phyloP scores from a whole-genome alignment of 192 early-diverging fungal species.

The Coemansia sp. region DNA sequence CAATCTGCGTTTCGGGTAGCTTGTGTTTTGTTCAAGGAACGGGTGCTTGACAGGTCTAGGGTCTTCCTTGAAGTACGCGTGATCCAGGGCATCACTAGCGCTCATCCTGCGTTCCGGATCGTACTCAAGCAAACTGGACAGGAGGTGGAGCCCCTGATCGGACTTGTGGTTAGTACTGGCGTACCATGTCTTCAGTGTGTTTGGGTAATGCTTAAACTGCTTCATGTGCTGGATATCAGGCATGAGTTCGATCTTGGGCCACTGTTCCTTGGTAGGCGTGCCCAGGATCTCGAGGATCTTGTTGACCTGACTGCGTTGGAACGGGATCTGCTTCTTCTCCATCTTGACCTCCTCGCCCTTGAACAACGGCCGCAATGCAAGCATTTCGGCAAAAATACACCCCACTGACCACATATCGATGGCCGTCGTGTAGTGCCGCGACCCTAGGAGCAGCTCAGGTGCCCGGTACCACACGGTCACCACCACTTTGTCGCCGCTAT shows the following conservation, averaged over 20 bases:
- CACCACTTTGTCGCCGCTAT: slow-evolving; percentile 81
- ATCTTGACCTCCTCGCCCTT: slow-evolving; percentile 89
- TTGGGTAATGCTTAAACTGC: slow-evolving; percentile 62
- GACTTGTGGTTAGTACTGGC: slow-evolving; percentile 52
- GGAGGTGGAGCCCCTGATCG: slow-evolving; percentile 65
- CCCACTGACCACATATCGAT: slow-evolving; percentile 78
- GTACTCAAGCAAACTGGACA: slow-evolving; percentile 77
- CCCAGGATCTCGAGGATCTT: slow-evolving; percentile 88
- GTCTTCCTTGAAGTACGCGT: slow-evolving; percentile 81
- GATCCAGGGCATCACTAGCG: slow-evolving; percentile 75
- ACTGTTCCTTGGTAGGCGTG: slow-evolving; percentile 77
- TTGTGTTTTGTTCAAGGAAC: slow-evolving; percentile 50
- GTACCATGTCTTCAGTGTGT: slow-evolving; percentile 43
- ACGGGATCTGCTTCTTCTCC: slow-evolving; percentile 80
- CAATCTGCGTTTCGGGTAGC: slow-evolving; percentile 50
- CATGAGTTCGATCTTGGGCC: slow-evolving; percentile 71
- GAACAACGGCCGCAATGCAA: slow-evolving; percentile 79
- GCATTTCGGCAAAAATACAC: slow-evolving; percentile 93
- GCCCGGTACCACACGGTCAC: slow-evolving; percentile 98
- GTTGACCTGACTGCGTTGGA: slow-evolving; percentile 81
- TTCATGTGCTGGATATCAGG: slow-evolving; percentile 66
- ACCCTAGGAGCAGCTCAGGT: slow-evolving; percentile 87
- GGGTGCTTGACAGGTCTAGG: slow-evolving; percentile 44
- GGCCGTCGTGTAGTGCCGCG: slow-evolving; percentile 85
- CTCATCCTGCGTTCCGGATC: slow-evolving; percentile 75